phyloP scores from a whole-genome alignment of 2,329 filamentous ascomycete genomes.

The Phialocephala sp. region DNA sequence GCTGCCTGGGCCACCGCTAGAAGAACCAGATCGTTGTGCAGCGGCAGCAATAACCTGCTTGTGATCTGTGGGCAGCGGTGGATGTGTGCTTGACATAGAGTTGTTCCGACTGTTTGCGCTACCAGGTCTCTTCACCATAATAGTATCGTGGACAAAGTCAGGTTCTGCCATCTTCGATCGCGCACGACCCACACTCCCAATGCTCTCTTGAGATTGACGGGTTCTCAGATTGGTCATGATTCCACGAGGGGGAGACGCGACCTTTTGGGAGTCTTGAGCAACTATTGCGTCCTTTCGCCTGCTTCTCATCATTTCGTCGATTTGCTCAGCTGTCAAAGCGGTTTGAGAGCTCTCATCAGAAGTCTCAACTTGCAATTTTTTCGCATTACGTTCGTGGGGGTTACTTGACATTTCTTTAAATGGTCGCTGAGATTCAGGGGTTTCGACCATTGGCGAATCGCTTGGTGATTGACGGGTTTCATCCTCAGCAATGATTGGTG shows the following conservation, averaged over 20 bases:
- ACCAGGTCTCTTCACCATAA: constrained; percentile 61
- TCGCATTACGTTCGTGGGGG: constrained; percentile 48
- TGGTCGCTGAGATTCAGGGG: constrained; percentile 61
- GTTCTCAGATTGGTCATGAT: constrained; percentile 48
- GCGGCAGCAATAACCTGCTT: constrained; percentile 84
- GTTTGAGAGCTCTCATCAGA: constrained; percentile 82
- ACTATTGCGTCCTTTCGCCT: constrained; percentile 46
- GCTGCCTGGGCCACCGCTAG: constrained; percentile 44
- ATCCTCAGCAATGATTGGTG: constrained; percentile 66
- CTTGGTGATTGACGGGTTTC: constrained; percentile 62
- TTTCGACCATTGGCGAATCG: constrained; percentile 55
- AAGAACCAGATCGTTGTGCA: constrained; percentile 61
- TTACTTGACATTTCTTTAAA: constrained; percentile 70
- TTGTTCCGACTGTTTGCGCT: constrained; percentile 72
- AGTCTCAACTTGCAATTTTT: constrained; percentile 52
- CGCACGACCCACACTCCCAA: constrained; percentile 50
- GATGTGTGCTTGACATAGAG: constrained; percentile 55
- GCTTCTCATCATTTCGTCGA: constrained; percentile 74
- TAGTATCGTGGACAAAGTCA: constrained; percentile 47
- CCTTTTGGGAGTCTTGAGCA: constrained; percentile 33
- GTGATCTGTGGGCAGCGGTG: constrained; percentile 83
- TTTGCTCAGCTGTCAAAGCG: constrained; percentile 77
- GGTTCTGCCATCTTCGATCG: constrained; percentile 45
- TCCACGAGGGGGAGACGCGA: constrained; percentile 37
- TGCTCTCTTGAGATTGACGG: constrained; percentile 56